Base-by-base conservation (phyloP, 257 asterid species). In the Petrea volubilis region DNA sequence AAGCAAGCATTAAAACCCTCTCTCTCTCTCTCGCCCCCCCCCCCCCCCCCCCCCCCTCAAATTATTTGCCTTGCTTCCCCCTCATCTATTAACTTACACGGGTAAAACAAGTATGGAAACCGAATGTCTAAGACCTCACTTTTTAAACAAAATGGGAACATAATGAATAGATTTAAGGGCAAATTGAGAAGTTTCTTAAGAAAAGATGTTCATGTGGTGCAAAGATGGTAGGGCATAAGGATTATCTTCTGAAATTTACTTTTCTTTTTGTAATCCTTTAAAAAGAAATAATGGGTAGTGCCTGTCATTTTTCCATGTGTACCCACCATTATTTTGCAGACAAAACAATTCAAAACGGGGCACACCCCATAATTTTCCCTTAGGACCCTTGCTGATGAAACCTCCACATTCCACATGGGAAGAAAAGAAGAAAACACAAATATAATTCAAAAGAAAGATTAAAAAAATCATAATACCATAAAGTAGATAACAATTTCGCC, bases 171-270 rank as follows among this genome's bases (percentile, higher is more conserved):
- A 74, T 74, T 81, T 20, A 34, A 77, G 64, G 61, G 53, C 46
- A 84, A 72, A 79, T 74, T 59, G 70, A 70, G 83, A 79, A 80
- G 85, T 84, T 88, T 82, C 85, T 73, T 76, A 52, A 65, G 72
- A 79, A 81, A 80, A 70, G 85, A 73, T 74, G 68, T 74, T 73
- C 59, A 74, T 56, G 76, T 69, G 70, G 75, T 78, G 85, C 60
- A 82, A 83, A 81, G 90, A 75, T 73, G 78, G 87, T 85, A 70
- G 89, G 87, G 69, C 81, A 73, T 82, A 63, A 58, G 68, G 61
- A 75, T 84, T 78, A 84, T 80, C 84, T 76, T 72, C 71, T 75
- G 67, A 81, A 64, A 78, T 72, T 69, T 73, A 58, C 73, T 69
- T 75, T 75, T 76, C 71, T 70, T 71, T 70, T 73, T 68, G 57